phyloP scores from a whole-genome alignment of 1,139 yeast species.

The Candida freyschussii region DNA sequence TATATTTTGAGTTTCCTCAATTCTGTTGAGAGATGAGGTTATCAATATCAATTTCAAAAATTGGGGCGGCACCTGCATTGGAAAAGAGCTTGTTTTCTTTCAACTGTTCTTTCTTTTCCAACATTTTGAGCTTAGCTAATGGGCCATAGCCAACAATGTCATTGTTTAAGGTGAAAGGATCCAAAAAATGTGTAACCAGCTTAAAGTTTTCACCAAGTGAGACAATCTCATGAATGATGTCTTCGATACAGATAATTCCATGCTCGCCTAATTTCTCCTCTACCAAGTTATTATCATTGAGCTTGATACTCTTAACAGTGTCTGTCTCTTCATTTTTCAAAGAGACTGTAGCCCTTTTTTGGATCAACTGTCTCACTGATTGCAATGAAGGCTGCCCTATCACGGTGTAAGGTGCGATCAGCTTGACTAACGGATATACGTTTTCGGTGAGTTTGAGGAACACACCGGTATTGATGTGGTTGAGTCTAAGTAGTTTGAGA shows the following conservation, averaged over 20 bases:
- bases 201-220: constrained; percentile 61
- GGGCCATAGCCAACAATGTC: constrained; percentile 72
- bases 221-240: constrained; percentile 64
- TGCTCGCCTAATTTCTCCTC: constrained; percentile 67
- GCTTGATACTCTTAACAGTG: constrained; percentile 35
- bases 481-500: constrained; percentile 53
- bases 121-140: constrained; percentile 33
- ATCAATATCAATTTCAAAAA: constrained; percentile 68
- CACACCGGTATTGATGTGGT: constrained; percentile 60
- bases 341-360: constrained; percentile 64
- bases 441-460: constrained; percentile 57
- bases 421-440: constrained; percentile 54
- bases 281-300: constrained; percentile 69
- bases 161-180: constrained; percentile 63
- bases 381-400: constrained; percentile 68
- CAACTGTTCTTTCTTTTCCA: constrained; percentile 32
- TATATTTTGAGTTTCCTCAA: constrained; percentile 8
- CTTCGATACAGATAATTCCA: constrained; percentile 77
- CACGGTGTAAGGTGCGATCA: constrained; percentile 67
- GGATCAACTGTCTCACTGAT: constrained; percentile 66
- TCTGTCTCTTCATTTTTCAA: constrained; percentile 35
- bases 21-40: constrained; percentile 42
- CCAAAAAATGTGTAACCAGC: constrained; percentile 52
- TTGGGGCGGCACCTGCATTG: constrained; percentile 59
- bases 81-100: constrained; percentile 40